A percentile compares a stretch with the other conserved stretches of the same genome.
phyloP scores from a whole-genome alignment of 2,329 filamentous ascomycete genomes.

The Paramyrothecium roridum region DNA sequence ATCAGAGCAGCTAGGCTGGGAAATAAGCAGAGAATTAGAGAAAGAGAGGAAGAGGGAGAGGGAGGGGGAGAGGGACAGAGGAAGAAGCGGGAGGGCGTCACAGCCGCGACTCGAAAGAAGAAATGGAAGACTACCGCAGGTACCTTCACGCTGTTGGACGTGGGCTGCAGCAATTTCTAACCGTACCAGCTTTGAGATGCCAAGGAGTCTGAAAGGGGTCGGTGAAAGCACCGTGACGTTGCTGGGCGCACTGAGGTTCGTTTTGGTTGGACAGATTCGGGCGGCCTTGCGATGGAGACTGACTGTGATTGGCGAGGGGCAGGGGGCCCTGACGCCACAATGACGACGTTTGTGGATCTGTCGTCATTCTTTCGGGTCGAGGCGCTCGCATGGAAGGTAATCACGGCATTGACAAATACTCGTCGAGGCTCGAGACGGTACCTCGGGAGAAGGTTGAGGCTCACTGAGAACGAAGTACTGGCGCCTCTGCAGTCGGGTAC shows the following conservation, averaged over 20 bases:
- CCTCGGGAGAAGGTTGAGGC: too few relatives aligned
- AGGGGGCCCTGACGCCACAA: constrained; percentile 25
- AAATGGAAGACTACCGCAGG: too few relatives aligned
- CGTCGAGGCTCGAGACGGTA: neutral
- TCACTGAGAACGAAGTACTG: too few relatives aligned
- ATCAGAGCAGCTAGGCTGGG: too few relatives aligned
- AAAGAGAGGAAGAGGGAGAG: too few relatives aligned
- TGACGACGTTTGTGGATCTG: constrained; percentile 11
- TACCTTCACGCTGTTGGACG: neutral
- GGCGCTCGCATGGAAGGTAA: neutral
- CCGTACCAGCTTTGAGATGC: neutral
- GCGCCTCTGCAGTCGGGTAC: too few relatives aligned
- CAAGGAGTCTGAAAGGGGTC: neutral
- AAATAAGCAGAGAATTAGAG: too few relatives aligned
- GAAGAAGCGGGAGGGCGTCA: too few relatives aligned
- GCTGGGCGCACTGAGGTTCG: neutral
- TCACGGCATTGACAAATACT: neutral
- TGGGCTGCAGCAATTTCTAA: neutral
- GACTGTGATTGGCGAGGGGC: neutral
- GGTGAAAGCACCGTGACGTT: neutral
- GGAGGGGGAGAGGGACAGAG: too few relatives aligned
- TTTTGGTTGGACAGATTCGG: neutral
- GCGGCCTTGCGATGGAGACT: neutral
- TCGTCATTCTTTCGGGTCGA: neutral
- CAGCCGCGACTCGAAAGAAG: too few relatives aligned